A percentile compares a stretch with the other conserved stretches of the same genome.
phyloP scores from a whole-genome alignment of 441 rosid species.

The Geranium incanum region DNA sequence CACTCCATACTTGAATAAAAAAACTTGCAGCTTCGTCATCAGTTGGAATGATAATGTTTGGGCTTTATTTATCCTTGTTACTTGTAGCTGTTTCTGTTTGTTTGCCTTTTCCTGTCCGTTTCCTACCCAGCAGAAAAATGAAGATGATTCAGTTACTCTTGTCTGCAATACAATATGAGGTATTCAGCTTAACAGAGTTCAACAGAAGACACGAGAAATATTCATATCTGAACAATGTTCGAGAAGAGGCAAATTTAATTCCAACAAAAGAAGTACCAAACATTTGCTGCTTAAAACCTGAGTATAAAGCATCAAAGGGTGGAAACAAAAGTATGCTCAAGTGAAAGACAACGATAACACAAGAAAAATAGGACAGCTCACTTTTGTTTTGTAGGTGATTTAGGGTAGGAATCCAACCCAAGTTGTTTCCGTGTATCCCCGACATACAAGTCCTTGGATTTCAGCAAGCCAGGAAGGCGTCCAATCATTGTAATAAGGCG shows the following conservation, averaged over 20 bases:
- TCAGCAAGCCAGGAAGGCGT: constrained; percentile 63
- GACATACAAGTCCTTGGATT: constrained; percentile 70
- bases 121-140: neutral
- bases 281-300: neutral
- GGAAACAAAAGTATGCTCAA: neutral
- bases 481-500: constrained; percentile 60
- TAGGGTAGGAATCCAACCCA: constrained; percentile 35
- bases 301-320: neutral
- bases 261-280: neutral
- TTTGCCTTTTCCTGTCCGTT: neutral
- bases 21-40: neutral
- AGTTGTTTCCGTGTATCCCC: constrained; percentile 63
- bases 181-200: neutral
- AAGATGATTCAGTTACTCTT: neutral
- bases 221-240: neutral
- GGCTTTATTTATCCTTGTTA: neutral
- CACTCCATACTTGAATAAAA: neutral
- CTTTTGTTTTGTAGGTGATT: neutral
- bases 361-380: neutral
- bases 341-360: neutral
- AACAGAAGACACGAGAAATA: neutral
- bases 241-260: neutral
- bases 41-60: neutral
- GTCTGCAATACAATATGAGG: neutral
- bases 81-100: neutral